These are phyloP conservation scores for Ensete glaucum DNA, from an alignment of 176 grass and related monocot genomes.

Conservation along the genomic window DNA sequence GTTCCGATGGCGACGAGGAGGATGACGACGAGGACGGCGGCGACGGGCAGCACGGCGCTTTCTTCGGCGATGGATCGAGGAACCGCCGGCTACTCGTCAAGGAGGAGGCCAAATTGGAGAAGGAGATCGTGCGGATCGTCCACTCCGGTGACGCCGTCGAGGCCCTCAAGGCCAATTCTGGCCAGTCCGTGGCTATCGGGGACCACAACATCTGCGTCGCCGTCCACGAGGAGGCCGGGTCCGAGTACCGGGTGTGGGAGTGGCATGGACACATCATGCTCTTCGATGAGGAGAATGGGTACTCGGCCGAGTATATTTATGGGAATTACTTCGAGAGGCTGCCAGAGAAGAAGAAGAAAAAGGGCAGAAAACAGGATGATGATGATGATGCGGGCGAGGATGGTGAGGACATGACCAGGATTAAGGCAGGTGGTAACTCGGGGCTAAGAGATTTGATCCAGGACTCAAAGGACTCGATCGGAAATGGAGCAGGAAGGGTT, in stretches of 20 bases:
- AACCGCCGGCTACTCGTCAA: slow-evolving; percentile 43
- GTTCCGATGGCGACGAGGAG: background rate
- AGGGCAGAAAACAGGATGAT: slow-evolving; percentile 50
- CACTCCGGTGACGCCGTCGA: slow-evolving; percentile 53
- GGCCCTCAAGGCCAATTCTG: slow-evolving; percentile 72
- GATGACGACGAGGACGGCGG: slow-evolving; percentile 17
- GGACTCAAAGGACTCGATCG: slow-evolving; percentile 19
- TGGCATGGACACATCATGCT: slow-evolving; percentile 98
- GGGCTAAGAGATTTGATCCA: slow-evolving; percentile 80
- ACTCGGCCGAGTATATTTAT: slow-evolving; percentile 86
- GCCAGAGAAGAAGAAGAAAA: slow-evolving; percentile 38
- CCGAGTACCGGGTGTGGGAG: slow-evolving; percentile 90
- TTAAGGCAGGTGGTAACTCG: slow-evolving; percentile 13
- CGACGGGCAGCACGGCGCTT: slow-evolving; percentile 17
- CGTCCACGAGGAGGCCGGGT: slow-evolving; percentile 64
- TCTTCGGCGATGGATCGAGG: slow-evolving; percentile 6
- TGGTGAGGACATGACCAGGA: background rate
- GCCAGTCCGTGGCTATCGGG: slow-evolving; percentile 74
- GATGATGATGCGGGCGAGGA: slow-evolving; percentile 3
- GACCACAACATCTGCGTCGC: slow-evolving; percentile 81
- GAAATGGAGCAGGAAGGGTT: slow-evolving; percentile 34
- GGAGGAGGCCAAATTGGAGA: slow-evolving; percentile 81
- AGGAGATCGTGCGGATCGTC: slow-evolving; percentile 64
- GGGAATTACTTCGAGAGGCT: slow-evolving; percentile 86
- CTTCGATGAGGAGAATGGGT: slow-evolving; percentile 84